Percentiles rank a stretch among this genome's conserved stretches.
These are phyloP conservation scores for Sugiyamaella lignohabitans DNA, from an alignment of 805 yeast species.

Conservation along the genomic window DNA sequence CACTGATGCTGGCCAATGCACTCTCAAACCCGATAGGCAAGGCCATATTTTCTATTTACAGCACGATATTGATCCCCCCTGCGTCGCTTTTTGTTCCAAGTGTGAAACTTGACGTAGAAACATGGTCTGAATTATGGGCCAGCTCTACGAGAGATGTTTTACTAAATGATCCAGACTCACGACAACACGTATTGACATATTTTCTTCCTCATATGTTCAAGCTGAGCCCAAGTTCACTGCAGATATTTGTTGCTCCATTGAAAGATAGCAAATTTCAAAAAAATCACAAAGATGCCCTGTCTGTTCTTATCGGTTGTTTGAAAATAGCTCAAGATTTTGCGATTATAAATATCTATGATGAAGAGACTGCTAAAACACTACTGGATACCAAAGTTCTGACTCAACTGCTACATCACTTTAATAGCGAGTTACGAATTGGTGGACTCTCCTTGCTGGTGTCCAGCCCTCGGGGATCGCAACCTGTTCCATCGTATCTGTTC, in stretches of 20 bases:
- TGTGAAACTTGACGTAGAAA: constrained; percentile 1
- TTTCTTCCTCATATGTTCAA: constrained; percentile 59
- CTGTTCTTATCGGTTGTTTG: constrained; percentile 47
- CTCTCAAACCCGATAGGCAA: constrained; percentile 49
- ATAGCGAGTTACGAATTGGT: constrained; percentile 41
- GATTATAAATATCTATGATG: constrained; percentile 31
- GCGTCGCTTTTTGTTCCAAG: background rate
- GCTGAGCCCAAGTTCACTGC: constrained; percentile 41
- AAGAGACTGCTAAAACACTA: constrained; percentile 44
- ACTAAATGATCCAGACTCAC: constrained; percentile 23
- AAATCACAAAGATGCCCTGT: constrained; percentile 26
- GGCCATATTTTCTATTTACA: constrained; percentile 20
- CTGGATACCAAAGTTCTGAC: constrained; percentile 31
- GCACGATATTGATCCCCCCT: background rate
- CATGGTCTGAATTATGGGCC: constrained; percentile 53
- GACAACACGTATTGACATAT: constrained; percentile 50
- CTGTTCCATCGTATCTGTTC: constrained; percentile 43
- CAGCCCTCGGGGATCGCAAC: constrained; percentile 55
- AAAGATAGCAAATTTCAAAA: constrained; percentile 19
- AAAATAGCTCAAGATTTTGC: constrained; percentile 59
- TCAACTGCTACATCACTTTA: constrained; percentile 42
- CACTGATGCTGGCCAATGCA: constrained; percentile 48
- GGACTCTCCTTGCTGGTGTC: constrained; percentile 56
- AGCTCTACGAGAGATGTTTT: constrained; percentile 35
- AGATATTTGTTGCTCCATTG: constrained; percentile 33